Conservation (phyloP, 2,329 filamentous ascomycete species). For the Pseudonectria foliicola region DNA sequence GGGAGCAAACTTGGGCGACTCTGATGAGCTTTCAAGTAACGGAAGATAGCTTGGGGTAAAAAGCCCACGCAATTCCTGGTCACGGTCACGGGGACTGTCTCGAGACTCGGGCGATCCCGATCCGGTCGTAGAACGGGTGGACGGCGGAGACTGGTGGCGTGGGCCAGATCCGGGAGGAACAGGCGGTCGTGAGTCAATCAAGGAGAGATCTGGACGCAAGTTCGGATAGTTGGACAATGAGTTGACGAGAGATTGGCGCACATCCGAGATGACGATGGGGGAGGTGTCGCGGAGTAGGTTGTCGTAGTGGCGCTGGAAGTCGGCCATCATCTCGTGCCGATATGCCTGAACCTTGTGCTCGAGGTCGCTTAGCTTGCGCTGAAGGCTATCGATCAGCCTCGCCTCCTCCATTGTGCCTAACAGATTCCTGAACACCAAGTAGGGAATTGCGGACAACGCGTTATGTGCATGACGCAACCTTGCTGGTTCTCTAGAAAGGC, state of each 20-base stretch:
- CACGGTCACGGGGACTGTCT: constrained; percentile 45
- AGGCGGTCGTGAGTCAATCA: constrained; percentile 29
- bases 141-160: constrained; percentile 25
- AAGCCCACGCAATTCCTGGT: constrained; percentile 53
- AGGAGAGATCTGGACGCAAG: constrained; percentile 31
- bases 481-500: constrained; percentile 4
- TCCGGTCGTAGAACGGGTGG: constrained; percentile 21
- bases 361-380: constrained; percentile 47
- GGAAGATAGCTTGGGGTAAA: constrained; percentile 58
- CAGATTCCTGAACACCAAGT: constrained; percentile 23
- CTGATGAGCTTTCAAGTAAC: constrained; percentile 43
- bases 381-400: constrained; percentile 44
- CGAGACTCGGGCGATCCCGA: constrained; percentile 25
- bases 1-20: constrained; percentile 15
- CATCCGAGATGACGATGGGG: constrained; percentile 37
- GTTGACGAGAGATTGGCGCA: constrained; percentile 40
- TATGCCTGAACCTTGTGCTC: constrained; percentile 51
- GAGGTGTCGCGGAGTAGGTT: constrained; percentile 42
- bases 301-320: constrained; percentile 49
- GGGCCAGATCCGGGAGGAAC: constrained; percentile 22
- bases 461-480: constrained; percentile 33
- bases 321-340: constrained; percentile 48
- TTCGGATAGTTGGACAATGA: constrained; percentile 39
- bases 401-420: constrained; percentile 34
- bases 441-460: constrained; percentile 23